Percentiles rank a stretch among this genome's conserved stretches.
phyloP scores from a whole-genome alignment of 1,139 yeast genomes.

The Yamadazyma triangularis region DNA sequence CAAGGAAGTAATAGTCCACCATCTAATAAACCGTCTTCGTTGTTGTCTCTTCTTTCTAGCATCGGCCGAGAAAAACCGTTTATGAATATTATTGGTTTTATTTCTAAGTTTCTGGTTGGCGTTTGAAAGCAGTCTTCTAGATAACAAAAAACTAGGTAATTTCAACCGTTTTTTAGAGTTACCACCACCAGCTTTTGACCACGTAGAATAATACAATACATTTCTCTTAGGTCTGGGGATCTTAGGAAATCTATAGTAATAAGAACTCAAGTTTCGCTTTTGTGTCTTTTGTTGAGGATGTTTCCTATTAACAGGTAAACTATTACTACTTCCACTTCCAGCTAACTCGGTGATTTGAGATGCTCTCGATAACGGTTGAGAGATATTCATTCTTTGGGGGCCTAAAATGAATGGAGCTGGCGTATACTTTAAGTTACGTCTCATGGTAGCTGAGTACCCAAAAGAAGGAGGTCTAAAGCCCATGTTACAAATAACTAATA shows the following conservation, averaged over 20 bases:
- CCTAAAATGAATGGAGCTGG: constrained; percentile 18
- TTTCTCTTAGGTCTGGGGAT: constrained; percentile 64
- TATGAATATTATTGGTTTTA: constrained; percentile 35
- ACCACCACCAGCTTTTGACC: constrained; percentile 28
- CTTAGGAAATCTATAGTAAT: constrained; percentile 47
- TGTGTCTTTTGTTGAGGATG: constrained; percentile 9
- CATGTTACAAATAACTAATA: too few relatives aligned
- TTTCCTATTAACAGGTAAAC: constrained; percentile 7
- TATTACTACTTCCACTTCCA: constrained; percentile 7
- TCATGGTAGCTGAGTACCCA: constrained; percentile 11
- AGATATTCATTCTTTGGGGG: constrained; percentile 31
- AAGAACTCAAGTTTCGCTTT: constrained; percentile 17
- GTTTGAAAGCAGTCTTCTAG: constrained; percentile 33
- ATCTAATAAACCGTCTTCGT: constrained; percentile 50
- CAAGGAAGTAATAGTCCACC: constrained; percentile 68
- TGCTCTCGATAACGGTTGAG: constrained; percentile 44
- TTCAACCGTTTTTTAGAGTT: constrained; percentile 16
- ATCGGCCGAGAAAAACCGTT: constrained; percentile 41
- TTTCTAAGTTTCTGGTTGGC: constrained; percentile 35
- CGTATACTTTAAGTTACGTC: constrained; percentile 11
- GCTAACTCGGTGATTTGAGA: constrained; percentile 32
- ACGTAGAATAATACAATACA: constrained; percentile 49
- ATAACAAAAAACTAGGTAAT: constrained; percentile 20
- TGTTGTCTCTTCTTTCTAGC: constrained; percentile 42
- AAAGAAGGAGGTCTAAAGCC: constrained; percentile 21